Evolutionary conservation across 2,329 filamentous ascomycete species (phyloP).

Genomic region (Phialemonium atrogriseum): DNA sequence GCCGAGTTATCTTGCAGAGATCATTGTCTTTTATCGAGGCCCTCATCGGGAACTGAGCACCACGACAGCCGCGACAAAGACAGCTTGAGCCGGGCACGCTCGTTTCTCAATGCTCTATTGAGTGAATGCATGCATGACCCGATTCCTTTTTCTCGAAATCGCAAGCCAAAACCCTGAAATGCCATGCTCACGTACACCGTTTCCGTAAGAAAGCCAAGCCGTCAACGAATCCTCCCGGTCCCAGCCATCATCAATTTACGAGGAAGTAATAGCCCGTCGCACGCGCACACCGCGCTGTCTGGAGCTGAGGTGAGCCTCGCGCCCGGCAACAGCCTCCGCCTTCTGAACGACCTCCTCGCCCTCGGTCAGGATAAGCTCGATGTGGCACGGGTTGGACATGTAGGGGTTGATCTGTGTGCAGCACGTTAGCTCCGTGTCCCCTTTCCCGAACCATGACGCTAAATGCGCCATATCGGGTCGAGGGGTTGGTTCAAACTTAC

Average conservation of each 20-base stretch:
- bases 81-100: slow-evolving; percentile 1
- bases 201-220: slow-evolving; percentile 22
- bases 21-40: too few relatives aligned
- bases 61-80: too few relatives aligned
- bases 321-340: slow-evolving; percentile 59
- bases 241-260: slow-evolving; percentile 35
- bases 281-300: slow-evolving; percentile 78
- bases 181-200: slow-evolving; percentile 28
- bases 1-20: too few relatives aligned
- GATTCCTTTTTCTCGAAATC: slow-evolving; percentile 21
- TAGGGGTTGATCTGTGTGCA: slow-evolving; percentile 91
- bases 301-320: slow-evolving; percentile 66
- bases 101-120: slow-evolving; percentile 20
- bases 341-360: slow-evolving; percentile 94
- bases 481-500: slow-evolving; percentile 52
- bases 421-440: not conserved
- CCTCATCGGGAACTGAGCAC: too few relatives aligned
- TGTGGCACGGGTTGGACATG: slow-evolving; percentile 99
- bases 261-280: slow-evolving; percentile 57
- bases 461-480: slow-evolving; percentile 1
- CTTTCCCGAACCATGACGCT: not conserved
- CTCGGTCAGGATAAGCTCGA: slow-evolving; percentile 99
- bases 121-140: slow-evolving; percentile 19
- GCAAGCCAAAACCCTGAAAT: slow-evolving; percentile 27
- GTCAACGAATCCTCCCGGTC: slow-evolving; percentile 30